A percentile compares a stretch with the other conserved stretches of the same genome.
phyloP scores from a whole-genome alignment of 1,139 yeast genomes.

The Geotrichum restrictum region DNA sequence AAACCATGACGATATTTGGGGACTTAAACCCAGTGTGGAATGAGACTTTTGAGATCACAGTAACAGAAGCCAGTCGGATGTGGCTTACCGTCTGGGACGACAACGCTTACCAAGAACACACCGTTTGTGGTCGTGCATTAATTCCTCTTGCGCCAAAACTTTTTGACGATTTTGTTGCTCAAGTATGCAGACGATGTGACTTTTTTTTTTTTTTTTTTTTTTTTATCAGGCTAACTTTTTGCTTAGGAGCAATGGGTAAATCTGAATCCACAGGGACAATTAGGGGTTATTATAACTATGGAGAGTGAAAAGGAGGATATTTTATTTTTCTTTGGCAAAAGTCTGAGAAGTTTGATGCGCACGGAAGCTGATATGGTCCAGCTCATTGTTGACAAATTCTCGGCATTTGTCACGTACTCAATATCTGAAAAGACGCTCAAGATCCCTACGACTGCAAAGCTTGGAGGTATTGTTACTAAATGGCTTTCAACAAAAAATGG shows the following conservation, averaged over 20 bases:
- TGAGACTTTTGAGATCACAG: conserved; percentile 71
- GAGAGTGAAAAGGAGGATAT: conserved; percentile 79
- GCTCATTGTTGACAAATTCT: conserved; percentile 60
- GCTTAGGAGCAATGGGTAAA: conserved; percentile 47
- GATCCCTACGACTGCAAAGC: conserved; percentile 31
- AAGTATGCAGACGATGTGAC: too few species aligned
- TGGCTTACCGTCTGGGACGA: conserved; percentile 75
- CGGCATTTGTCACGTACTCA: conserved; percentile 44
- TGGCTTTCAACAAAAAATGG: conserved; percentile 45
- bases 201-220: not conserved
- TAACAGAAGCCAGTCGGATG: conserved; percentile 40
- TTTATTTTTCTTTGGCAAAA: conserved; percentile 71
- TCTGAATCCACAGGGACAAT: conserved; percentile 63
- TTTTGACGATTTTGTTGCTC: conserved; percentile 63
- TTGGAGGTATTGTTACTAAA: conserved; percentile 50
- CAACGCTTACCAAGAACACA: conserved; percentile 51
- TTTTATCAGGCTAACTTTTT: not conserved
- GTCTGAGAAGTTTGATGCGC: conserved; percentile 60
- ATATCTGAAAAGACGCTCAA: conserved; percentile 41
- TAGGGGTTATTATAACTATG: conserved; percentile 62
- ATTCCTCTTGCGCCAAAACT: conserved; percentile 61
- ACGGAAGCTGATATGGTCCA: conserved; percentile 62
- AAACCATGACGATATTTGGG: conserved; percentile 61
- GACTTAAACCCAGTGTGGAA: conserved; percentile 72
- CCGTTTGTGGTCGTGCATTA: conserved; percentile 65